These are phyloP conservation scores for Trichosporon faecale DNA, from an alignment of 1,284 basidiomycete species.

Conservation along the genomic window DNA sequence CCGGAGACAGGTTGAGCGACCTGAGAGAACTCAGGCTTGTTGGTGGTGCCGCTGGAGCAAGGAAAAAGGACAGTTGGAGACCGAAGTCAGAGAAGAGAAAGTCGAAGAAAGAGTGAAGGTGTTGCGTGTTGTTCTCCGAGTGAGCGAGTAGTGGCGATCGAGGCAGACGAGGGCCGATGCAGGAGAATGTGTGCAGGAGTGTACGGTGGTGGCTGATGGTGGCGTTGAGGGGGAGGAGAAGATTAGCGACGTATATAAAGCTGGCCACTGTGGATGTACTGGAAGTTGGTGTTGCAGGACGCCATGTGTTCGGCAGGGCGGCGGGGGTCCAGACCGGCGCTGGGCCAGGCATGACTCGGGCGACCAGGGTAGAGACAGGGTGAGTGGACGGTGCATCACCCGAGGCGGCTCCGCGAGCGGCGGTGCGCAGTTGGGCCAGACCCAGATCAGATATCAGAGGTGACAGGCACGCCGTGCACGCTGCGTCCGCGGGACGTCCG, in stretches of 20 bases:
- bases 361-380: neutral
- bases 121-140: neutral
- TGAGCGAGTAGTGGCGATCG: neutral
- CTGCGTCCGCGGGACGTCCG: no score
- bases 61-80: neutral
- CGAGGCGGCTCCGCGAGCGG: neutral
- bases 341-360: neutral
- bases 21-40: neutral
- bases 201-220: conserved; percentile 2
- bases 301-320: conserved; percentile 1
- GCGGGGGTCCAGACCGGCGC: no score
- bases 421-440: neutral
- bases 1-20: neutral
- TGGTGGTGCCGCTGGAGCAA: neutral
- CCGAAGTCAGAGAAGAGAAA: neutral
- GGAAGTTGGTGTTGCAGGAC: neutral
- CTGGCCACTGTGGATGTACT: neutral
- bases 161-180: neutral
- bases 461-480: neutral
- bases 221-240: neutral
- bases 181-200: no score
- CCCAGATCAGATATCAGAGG: neutral
- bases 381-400: neutral
- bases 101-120: neutral
- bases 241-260: conserved; percentile 4